Conservation (phyloP, 2,329 filamentous ascomycete genomes). For the Cryphonectria parasitica region DNA sequence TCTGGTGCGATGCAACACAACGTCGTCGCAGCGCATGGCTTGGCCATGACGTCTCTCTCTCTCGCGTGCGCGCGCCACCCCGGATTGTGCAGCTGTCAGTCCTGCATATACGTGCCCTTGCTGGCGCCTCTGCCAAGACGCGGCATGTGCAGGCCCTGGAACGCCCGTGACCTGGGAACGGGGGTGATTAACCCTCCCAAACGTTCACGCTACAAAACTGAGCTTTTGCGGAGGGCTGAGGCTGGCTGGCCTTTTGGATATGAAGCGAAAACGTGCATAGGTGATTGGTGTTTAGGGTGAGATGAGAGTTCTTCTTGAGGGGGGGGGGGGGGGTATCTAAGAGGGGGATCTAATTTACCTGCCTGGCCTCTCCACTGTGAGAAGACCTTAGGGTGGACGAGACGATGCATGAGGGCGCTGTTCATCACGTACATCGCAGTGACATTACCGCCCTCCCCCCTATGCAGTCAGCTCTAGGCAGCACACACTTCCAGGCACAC, state of each 20-base stretch:
- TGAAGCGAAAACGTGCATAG: too few relatives aligned
- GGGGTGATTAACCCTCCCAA: background rate
- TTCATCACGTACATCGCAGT: background rate
- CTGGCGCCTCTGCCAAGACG: constrained; percentile 3
- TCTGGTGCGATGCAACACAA: background rate
- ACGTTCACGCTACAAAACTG: too few relatives aligned
- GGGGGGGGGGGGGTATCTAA: too few relatives aligned
- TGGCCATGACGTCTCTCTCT: background rate
- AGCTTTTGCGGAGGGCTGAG: too few relatives aligned
- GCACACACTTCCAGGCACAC: too few relatives aligned
- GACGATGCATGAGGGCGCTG: too few relatives aligned
- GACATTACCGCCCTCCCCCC: background rate
- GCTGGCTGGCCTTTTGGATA: too few relatives aligned
- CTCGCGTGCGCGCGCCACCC: background rate
- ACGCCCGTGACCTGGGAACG: background rate
- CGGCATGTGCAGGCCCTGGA: background rate
- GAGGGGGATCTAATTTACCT: background rate
- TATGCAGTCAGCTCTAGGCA: background rate
- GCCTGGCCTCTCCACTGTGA: background rate
- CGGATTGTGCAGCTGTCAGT: background rate
- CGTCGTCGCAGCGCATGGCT: background rate
- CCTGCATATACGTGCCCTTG: background rate
- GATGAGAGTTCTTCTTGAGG: background rate
- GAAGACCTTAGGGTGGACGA: background rate
- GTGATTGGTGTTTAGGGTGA: too few relatives aligned